A percentile compares a stretch with the other conserved stretches of the same genome.
phyloP scores from a whole-genome alignment of 2,329 filamentous ascomycete species.

The Arthroderma uncinatum region DNA sequence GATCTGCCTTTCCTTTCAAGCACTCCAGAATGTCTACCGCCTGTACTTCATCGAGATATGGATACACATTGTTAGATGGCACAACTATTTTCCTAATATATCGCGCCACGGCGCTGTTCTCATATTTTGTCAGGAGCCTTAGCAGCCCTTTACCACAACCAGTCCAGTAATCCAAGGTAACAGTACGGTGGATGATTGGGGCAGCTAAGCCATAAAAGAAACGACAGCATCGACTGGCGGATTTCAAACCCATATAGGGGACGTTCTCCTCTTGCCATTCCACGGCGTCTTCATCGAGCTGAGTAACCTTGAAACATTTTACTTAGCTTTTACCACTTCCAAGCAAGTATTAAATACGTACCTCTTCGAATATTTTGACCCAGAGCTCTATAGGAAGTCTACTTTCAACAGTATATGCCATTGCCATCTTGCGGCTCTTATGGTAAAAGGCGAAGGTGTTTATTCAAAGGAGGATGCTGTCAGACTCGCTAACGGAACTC shows the following conservation, averaged over 20 bases:
- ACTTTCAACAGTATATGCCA: background rate
- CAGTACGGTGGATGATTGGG: background rate
- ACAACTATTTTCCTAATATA: background rate
- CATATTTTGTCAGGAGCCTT: background rate
- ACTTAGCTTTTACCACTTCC: background rate
- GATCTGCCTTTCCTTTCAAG: background rate
- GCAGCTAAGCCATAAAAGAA: background rate
- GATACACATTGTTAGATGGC: background rate
- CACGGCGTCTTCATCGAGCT: constrained; percentile 1
- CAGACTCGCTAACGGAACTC: no score
- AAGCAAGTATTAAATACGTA: background rate
- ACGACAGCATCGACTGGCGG: constrained; percentile 1
- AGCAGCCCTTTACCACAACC: background rate
- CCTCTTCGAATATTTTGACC: constrained; percentile 1
- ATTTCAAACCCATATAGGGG: background rate
- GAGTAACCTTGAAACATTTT: background rate
- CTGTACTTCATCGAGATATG: background rate
- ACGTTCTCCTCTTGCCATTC: constrained; percentile 1
- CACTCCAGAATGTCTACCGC: background rate
- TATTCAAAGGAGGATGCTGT: no score
- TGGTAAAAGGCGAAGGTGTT: background rate
- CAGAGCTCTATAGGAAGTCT: background rate
- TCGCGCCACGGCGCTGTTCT: background rate
- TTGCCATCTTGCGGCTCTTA: background rate
- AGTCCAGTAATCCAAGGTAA: background rate